Conservation (phyloP, 345 rosid species). For the Camelina laxa region DNA sequence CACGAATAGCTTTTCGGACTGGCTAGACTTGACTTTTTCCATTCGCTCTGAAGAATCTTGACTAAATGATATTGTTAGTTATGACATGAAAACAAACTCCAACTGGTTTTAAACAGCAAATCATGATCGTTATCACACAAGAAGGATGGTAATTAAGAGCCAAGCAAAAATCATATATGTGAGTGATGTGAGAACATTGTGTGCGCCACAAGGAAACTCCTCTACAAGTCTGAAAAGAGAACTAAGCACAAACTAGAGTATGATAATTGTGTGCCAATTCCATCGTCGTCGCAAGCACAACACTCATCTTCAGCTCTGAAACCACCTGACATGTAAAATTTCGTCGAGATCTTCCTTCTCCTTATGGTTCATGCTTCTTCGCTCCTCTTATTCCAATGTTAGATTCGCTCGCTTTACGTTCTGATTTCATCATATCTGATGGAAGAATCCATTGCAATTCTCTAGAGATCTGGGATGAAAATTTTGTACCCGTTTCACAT, state of each 20-base stretch:
- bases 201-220: background rate
- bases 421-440: slow-evolving; percentile 20
- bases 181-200: background rate
- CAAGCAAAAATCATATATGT: background rate
- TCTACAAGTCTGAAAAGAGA: background rate
- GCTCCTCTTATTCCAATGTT: background rate
- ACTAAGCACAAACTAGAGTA: background rate
- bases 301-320: slow-evolving; percentile 14
- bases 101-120: background rate
- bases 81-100: background rate
- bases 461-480: slow-evolving; percentile 29
- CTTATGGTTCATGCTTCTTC: background rate
- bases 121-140: background rate
- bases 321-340: slow-evolving; percentile 15
- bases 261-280: background rate
- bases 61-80: background rate
- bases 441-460: background rate
- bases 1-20: no score
- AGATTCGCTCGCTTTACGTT: background rate
- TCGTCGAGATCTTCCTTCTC: slow-evolving; percentile 5
- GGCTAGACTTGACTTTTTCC: background rate
- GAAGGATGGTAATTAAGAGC: background rate
- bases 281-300: slow-evolving; percentile 6
- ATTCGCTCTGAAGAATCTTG: background rate
- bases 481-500: background rate